Conservation (phyloP, 768 basidiomycete genomes). For the Guyanaporus albipodus region DNA sequence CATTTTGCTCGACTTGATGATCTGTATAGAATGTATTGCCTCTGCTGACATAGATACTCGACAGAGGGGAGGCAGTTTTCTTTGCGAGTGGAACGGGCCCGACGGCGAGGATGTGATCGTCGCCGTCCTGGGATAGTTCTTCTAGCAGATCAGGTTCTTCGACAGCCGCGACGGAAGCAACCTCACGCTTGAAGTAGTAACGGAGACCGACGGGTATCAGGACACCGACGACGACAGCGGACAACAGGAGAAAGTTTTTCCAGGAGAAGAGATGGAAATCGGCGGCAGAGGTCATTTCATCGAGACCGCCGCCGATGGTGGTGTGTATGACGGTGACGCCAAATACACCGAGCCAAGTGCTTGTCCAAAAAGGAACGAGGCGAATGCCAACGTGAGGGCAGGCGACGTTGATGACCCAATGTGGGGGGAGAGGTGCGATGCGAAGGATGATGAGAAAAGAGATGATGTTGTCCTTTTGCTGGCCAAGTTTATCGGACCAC, state of each 20-base stretch:
- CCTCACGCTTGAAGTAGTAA: conserved; percentile 72
- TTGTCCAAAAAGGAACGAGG: conserved; percentile 81
- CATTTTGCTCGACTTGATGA: conserved; percentile 52
- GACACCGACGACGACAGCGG: conserved; percentile 86
- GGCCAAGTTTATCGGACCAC: conserved; percentile 75
- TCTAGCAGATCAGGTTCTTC: conserved; percentile 35
- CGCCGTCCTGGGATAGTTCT: conserved; percentile 32
- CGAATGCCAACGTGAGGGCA: conserved; percentile 91
- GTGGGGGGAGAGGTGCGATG: conserved; percentile 91
- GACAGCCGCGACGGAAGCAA: conserved; percentile 36
- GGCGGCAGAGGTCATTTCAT: conserved; percentile 90
- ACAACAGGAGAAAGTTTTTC: conserved; percentile 82
- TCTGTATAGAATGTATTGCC: conserved; percentile 38
- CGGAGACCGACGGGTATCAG: conserved; percentile 88
- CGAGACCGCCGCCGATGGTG: conserved; percentile 88
- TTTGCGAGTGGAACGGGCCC: conserved; percentile 47
- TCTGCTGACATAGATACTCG: conserved; percentile 34
- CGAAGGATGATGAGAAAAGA: conserved; percentile 93
- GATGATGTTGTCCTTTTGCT: conserved; percentile 79
- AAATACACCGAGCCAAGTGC: conserved; percentile 86
- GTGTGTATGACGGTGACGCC: conserved; percentile 94
- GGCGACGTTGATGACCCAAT: conserved; percentile 93
- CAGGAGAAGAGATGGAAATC: conserved; percentile 94
- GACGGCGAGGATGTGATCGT: conserved; percentile 51
- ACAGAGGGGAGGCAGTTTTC: conserved; percentile 37